Conservation (phyloP, 2,329 filamentous ascomycete species). For the Alternaria burnsii region DNA sequence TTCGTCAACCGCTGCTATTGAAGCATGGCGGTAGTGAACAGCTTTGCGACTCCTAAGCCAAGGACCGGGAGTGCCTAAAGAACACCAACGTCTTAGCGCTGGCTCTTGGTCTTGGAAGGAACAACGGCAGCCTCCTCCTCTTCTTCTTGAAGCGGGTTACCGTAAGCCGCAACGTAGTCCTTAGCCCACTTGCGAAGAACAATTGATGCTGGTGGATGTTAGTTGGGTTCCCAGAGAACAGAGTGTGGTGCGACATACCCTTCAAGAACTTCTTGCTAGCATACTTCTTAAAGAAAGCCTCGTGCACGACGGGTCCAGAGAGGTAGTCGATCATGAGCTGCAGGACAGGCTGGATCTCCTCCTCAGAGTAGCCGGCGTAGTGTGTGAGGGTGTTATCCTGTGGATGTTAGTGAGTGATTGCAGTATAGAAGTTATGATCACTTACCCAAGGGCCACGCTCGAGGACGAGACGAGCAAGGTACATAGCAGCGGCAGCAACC, state of each 20-base stretch:
- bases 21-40: slow-evolving; percentile 13
- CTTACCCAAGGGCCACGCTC: slow-evolving; percentile 91
- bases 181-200: slow-evolving; percentile 93
- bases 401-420: slow-evolving; percentile 16
- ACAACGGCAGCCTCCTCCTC: slow-evolving; percentile 8
- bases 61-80: slow-evolving; percentile 29
- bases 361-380: slow-evolving; percentile 92
- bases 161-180: slow-evolving; percentile 61
- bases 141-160: slow-evolving; percentile 42
- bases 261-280: slow-evolving; percentile 99
- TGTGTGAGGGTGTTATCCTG: slow-evolving; percentile 85
- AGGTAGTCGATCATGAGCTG: slow-evolving; percentile 97
- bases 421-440: slow-evolving; percentile 23
- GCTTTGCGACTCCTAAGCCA: slow-evolving; percentile 21
- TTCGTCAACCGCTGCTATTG: slow-evolving; percentile 18
- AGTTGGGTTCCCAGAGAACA: slow-evolving; percentile 8
- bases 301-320: slow-evolving; percentile 85
- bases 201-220: slow-evolving; percentile 74
- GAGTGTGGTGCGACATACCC: slow-evolving; percentile 66
- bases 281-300: slow-evolving; percentile 99
- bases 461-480: slow-evolving; percentile 87
- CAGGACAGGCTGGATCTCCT: slow-evolving; percentile 91
- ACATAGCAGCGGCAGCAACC: slow-evolving; percentile 93
- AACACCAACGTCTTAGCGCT: slow-evolving; percentile 31
- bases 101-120: slow-evolving; percentile 32